Conservation (phyloP, 129 eudicot species). For the Flaveria sonorensis region DNA sequence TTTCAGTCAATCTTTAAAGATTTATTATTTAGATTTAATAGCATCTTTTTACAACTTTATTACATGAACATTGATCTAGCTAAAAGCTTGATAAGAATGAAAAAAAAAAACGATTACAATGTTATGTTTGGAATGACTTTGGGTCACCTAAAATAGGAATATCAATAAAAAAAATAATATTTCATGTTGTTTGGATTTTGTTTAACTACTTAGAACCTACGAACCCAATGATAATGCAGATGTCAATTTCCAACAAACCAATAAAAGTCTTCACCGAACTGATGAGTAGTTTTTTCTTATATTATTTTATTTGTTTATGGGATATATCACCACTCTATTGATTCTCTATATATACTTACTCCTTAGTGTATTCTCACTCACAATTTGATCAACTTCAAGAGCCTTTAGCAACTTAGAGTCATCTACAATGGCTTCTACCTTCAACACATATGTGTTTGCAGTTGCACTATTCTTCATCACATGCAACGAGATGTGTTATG, state of each 20-base stretch:
- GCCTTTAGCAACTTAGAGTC: neutral
- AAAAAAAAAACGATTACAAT: no score
- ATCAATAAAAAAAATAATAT: no score
- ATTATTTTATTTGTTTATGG: no score
- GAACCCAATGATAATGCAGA: neutral
- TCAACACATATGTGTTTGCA: constrained; percentile 14
- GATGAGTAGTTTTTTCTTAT: neutral
- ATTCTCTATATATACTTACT: neutral
- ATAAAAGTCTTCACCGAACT: neutral
- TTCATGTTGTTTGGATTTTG: neutral
- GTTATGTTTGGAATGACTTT: no score
- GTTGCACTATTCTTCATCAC: constrained; percentile 18
- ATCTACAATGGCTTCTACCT: constrained; percentile 8
- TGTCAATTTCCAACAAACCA: neutral
- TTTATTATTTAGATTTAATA: no score
- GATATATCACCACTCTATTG: neutral
- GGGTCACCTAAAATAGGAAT: neutral
- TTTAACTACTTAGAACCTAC: neutral
- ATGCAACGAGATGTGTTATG: constrained; percentile 28
- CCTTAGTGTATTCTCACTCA: neutral
- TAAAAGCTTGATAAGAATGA: no score
- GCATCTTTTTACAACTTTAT: no score
- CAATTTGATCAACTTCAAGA: neutral
- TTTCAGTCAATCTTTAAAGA: no score
- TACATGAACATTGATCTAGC: no score